Base-by-base conservation (phyloP, 2,329 filamentous ascomycete genomes). In the Chaetomium olivaceum region DNA sequence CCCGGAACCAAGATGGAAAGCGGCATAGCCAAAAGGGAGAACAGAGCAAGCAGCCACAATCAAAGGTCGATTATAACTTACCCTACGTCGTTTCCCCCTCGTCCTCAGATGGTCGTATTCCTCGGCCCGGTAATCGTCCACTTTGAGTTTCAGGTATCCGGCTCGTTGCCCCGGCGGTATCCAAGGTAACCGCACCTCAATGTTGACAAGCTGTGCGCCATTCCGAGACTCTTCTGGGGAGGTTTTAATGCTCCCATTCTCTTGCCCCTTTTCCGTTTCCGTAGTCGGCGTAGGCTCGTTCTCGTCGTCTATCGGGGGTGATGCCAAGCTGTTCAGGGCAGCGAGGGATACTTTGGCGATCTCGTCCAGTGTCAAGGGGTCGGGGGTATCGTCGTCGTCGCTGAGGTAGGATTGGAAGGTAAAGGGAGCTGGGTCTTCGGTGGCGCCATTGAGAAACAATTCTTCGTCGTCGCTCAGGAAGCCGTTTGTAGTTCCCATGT, bases 341-440 rank as follows among this genome's bases (percentile, higher is more conserved):
- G 58, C 62, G n/a, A 64, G 61, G 5, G 62, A 62, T 4, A 43
- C 46, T 9, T 36, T 57, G 19, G 63, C 59, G 43, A 64, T 65
- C 19, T 64, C 63, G 57, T 70, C 63, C 4, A 68, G 46, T 1
- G 48, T 36, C 33, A 65, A 50, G 5, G 61, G 61, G 8, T 66
- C 63, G n/a, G 63, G 61, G 5, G 25, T 61, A 23, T 69, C 71
- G 25, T 71, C 63, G 23, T 71, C 64, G 50, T 72, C 71, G 16
- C 70, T 70, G 2, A 70, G 50, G 11, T 70, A 69, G 6, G 68
- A 70, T 31, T 72, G 66, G n/a, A 71, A 72, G 2, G 68, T 68
- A 29, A 67, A 70, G 0, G 61, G 54, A 7, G 29, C 43, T 2
- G 67, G 64, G 31, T 71, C 69, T 1, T 31, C 27, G 7, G 59